These are phyloP conservation scores for Paramyrothecium sp. DNA, from an alignment of 2,329 filamentous ascomycete species.

Conservation along the genomic window DNA sequence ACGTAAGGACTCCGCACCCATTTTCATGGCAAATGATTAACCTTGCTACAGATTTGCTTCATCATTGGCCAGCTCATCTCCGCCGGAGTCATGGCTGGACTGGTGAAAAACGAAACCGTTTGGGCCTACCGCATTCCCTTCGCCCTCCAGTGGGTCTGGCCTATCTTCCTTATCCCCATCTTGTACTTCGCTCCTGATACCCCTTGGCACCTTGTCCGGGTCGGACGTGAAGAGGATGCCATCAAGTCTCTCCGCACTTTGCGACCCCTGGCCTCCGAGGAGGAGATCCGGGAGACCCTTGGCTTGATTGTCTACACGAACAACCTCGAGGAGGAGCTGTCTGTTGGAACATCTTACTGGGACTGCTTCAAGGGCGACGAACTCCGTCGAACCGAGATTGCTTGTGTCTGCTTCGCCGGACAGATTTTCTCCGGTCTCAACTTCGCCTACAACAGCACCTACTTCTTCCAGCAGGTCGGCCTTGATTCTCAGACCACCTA, in stretches of 20 bases:
- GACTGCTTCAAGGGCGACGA: conserved; percentile 48
- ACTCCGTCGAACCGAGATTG: conserved; percentile 42
- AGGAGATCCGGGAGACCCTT: conserved; percentile 31
- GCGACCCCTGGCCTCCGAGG: conserved; percentile 20
- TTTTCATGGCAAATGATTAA: not conserved
- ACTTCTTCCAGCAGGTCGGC: conserved; percentile 38
- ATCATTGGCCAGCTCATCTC: conserved; percentile 44
- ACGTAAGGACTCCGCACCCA: conserved; percentile 13
- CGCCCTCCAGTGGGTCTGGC: conserved; percentile 48
- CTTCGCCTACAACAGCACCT: conserved; percentile 39
- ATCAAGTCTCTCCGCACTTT: conserved; percentile 30
- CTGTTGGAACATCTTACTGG: conserved; percentile 38
- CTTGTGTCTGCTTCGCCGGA: conserved; percentile 33
- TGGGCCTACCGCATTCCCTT: conserved; percentile 48
- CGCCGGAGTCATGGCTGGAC: conserved; percentile 24
- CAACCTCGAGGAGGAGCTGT: conserved; percentile 36
- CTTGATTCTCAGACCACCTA: conserved; percentile 25
- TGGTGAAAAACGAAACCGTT: conserved; percentile 26
- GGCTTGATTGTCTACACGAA: conserved; percentile 42
- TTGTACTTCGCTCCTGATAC: conserved; percentile 45
- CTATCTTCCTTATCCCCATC: conserved; percentile 35
- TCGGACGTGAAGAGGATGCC: conserved; percentile 30
- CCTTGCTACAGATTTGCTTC: conserved; percentile 34
- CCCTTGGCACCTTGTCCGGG: conserved; percentile 41
- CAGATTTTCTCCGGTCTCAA: conserved; percentile 32